phyloP scores from a whole-genome alignment of 805 yeast genomes.

The Ogataea ganodermae region DNA sequence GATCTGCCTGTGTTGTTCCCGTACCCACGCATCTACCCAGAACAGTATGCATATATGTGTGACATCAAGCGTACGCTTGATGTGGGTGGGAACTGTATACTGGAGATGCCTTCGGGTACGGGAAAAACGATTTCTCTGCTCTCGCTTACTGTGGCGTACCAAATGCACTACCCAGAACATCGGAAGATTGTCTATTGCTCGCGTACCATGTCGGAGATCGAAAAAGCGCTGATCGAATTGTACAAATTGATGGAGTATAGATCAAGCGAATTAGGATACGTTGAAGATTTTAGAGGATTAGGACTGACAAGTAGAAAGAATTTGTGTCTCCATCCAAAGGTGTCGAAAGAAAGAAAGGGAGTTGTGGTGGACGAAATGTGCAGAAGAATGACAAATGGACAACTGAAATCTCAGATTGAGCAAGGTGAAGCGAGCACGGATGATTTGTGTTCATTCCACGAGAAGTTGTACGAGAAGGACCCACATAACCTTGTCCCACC shows the following conservation, averaged over 20 bases:
- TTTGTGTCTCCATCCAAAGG: slow-evolving; percentile 86
- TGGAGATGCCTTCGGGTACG: slow-evolving; percentile 99
- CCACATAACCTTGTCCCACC: slow-evolving; percentile 87
- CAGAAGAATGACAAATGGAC: slow-evolving; percentile 91
- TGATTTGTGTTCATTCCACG: slow-evolving; percentile 84
- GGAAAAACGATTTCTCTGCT: slow-evolving; percentile 94
- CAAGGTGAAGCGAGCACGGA: slow-evolving; percentile 57
- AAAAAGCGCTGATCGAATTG: slow-evolving; percentile 92
- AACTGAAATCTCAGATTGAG: slow-evolving; percentile 66
- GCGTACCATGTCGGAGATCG: slow-evolving; percentile 99
- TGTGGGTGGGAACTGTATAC: slow-evolving; percentile 93
- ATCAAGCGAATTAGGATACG: slow-evolving; percentile 76
- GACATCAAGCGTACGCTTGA: slow-evolving; percentile 92
- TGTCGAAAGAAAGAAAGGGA: slow-evolving; percentile 87
- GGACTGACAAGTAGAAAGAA: slow-evolving; percentile 95
- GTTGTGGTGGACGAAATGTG: slow-evolving; percentile 94
- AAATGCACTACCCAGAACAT: slow-evolving; percentile 89
- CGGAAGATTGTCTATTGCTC: slow-evolving; percentile 95
- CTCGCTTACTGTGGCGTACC: slow-evolving; percentile 92
- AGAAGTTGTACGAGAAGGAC: slow-evolving; percentile 80
- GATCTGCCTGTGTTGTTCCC: slow-evolving; percentile 96
- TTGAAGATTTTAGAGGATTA: slow-evolving; percentile 89
- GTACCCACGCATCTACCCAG: slow-evolving; percentile 95
- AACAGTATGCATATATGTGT: slow-evolving; percentile 96
- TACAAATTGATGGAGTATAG: slow-evolving; percentile 86